Evolutionary conservation across 805 yeast species (phyloP).

Genomic region (Wickerhamomyces chambardii): DNA sequence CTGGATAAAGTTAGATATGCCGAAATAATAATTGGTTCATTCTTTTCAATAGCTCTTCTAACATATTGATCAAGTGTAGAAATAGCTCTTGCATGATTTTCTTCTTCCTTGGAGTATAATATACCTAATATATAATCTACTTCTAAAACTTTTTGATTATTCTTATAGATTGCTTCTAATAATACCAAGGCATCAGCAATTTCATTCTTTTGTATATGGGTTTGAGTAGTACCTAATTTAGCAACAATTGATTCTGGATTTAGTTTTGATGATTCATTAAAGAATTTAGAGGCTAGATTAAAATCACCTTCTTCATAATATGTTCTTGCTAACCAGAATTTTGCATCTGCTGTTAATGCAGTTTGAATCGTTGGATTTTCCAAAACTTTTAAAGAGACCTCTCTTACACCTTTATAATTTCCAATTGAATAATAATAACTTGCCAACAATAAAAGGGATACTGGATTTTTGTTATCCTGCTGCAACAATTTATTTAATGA

Average conservation of each 20-base stretch:
- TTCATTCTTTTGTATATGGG: constrained; percentile 67
- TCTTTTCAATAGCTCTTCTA: constrained; percentile 44
- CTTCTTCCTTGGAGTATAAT: constrained; percentile 39
- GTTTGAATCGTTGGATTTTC: constrained; percentile 27
- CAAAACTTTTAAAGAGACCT: constrained; percentile 43
- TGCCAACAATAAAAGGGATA: constrained; percentile 57
- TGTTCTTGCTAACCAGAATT: constrained; percentile 84
- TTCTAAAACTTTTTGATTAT: constrained; percentile 63
- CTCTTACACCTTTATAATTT: constrained; percentile 48
- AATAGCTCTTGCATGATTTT: constrained; percentile 41
- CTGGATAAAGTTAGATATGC: constrained; percentile 65
- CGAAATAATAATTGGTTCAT: constrained; percentile 51
- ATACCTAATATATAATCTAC: constrained; percentile 70
- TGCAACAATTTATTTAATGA: constrained; percentile 25
- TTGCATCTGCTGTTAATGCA: constrained; percentile 46
- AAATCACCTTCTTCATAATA: constrained; percentile 51
- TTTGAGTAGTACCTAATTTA: constrained; percentile 77
- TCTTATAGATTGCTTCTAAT: constrained; percentile 64
- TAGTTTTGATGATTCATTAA: constrained; percentile 60
- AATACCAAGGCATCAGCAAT: constrained; percentile 80
- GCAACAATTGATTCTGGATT: constrained; percentile 63
- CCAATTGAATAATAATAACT: constrained; percentile 64
- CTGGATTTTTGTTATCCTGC: constrained; percentile 41
- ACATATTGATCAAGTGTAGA: constrained; percentile 62
- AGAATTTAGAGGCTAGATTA: constrained; percentile 61